Conservation (phyloP, 148 eudicot genomes). For the Vaccinium darrowii region DNA sequence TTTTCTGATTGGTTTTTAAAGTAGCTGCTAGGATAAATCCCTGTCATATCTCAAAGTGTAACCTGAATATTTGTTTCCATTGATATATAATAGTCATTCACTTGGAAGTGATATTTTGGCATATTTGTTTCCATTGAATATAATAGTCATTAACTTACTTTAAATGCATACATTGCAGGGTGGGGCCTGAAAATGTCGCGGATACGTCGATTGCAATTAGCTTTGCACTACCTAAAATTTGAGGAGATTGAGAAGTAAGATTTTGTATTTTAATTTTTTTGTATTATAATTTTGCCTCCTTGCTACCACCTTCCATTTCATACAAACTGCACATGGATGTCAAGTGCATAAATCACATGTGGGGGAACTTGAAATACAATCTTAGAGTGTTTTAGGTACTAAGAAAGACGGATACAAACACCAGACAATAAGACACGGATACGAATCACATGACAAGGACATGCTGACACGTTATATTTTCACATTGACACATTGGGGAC, state of each 20-base stretch:
- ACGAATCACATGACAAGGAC: neutral
- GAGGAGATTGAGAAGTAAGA: constrained; percentile 89
- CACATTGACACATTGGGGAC: neutral
- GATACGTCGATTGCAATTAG: constrained; percentile 79
- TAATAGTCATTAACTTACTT: too few species aligned
- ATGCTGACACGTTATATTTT: neutral
- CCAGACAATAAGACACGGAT: neutral
- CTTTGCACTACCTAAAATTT: constrained; percentile 74
- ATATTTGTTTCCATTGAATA: neutral
- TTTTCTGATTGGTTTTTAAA: constrained; percentile 1
- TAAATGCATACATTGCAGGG: constrained; percentile 40
- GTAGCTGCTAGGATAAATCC: neutral
- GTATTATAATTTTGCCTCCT: constrained; percentile 4
- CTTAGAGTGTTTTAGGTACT: neutral
- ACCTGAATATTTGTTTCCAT: neutral
- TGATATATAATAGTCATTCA: neutral
- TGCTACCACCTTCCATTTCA: constrained; percentile 11
- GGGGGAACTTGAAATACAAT: neutral
- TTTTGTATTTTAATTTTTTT: constrained; percentile 15
- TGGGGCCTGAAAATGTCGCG: constrained; percentile 79
- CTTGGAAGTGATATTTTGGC: neutral
- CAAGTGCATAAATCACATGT: neutral
- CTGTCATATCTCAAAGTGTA: neutral
- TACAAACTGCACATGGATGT: neutral
- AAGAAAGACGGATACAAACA: neutral